Evolutionary conservation across 331 rosid species (phyloP).

Genomic region (Rosa hybrid): DNA sequence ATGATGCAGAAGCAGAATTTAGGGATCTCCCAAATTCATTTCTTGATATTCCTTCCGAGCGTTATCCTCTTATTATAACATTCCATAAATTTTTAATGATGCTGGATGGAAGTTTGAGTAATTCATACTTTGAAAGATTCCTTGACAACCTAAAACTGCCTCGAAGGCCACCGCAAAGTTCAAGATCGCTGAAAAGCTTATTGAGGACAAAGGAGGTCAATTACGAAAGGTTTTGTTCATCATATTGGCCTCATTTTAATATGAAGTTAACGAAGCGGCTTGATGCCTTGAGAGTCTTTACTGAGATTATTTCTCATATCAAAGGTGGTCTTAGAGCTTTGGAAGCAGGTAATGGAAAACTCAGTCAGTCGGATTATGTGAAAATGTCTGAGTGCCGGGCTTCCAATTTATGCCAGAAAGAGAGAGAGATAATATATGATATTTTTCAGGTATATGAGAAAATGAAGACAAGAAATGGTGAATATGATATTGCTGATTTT

Average conservation of each 20-base stretch:
- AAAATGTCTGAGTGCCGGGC: constrained; percentile 37
- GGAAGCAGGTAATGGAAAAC: constrained; percentile 42
- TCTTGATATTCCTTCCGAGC: constrained; percentile 34
- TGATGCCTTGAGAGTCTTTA: constrained; percentile 57
- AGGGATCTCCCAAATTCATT: constrained; percentile 56
- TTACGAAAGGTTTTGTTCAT: constrained; percentile 53
- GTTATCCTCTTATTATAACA: constrained; percentile 70
- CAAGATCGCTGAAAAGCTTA: constrained; percentile 49
- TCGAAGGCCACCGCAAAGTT: constrained; percentile 19
- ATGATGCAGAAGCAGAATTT: constrained; percentile 39
- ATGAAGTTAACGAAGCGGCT: constrained; percentile 46
- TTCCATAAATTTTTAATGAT: constrained; percentile 73
- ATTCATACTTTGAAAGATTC: constrained; percentile 64
- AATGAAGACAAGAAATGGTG: constrained; percentile 46
- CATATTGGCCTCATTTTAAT: constrained; percentile 73
- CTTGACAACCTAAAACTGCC: constrained; percentile 22
- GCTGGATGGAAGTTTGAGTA: constrained; percentile 73
- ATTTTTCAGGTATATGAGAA: constrained; percentile 60
- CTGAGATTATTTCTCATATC: constrained; percentile 68
- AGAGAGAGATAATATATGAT: constrained; percentile 51
- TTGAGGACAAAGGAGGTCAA: constrained; percentile 61
- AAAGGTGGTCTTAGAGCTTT: constrained; percentile 53
- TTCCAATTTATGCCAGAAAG: constrained; percentile 38
- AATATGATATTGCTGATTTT: constrained; percentile 67
- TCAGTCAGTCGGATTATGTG: constrained; percentile 46